Evolutionary conservation across 169 alveolate species (phyloP), one percentile per base, ranked within the genome.

Genomic region (Babesia bigemina): DNA sequence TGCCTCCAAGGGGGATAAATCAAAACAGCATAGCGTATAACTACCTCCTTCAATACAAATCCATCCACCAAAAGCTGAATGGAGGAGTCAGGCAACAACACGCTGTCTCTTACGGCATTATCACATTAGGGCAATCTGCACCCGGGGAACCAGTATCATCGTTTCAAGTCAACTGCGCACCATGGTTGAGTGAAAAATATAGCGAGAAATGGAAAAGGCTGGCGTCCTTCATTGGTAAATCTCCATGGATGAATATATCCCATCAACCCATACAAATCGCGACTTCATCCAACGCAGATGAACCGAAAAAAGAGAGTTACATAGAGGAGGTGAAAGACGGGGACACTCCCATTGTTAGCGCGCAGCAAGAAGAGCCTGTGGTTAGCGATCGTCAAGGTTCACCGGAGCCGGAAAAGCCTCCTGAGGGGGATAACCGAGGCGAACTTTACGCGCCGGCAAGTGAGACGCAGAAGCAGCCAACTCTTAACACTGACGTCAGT

Each of bases 31-130:
- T 73, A 26, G 61, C 85, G 17, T 82, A 82, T 36, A 63, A 82
- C 28, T 82, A 82, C 39, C 33, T 73, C 39, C 2, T 82, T 70
- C 89, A 82, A 29, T 82, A 63, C 29, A 70, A 74, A 56, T 73
- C 85, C 4, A 74, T 73, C n/a, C 89, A 82, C 24, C 89, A 82
- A 55, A 82, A 82, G 69, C 58, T 82, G 33, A 71, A 82, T 44
- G 89, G 85, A 2, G 85, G 85, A 4, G 65, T 67, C 16, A 71
- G 89, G 58, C 85, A 82, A 55, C 84, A 82, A 33, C 82, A 82
- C 49, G 89, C 89, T n/a, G 59, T 75, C 9, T 36, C 70, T 14
- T 82, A 73, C 36, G 89, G 89, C 26, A 26, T 82, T 19, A 82
- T 82, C 36, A 57, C 65, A 11, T 28, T 69, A 12, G 47, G 29